Evolutionary conservation across 1,284 basidiomycete genomes (phyloP), one percentile per base, ranked within the genome.

Genomic region (Leccinum solheimii): DNA sequence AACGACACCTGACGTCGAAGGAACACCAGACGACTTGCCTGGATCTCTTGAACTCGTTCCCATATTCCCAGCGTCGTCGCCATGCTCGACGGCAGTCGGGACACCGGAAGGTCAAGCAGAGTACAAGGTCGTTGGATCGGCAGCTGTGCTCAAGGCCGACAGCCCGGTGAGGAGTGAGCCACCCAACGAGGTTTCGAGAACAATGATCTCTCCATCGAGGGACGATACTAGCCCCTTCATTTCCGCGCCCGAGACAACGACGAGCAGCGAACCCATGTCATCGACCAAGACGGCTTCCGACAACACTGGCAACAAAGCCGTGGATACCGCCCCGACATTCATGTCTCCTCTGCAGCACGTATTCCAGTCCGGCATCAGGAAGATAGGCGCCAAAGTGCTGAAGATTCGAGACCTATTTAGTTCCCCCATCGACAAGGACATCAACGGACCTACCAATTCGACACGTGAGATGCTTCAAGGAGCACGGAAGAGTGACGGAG

Each of bases 401-500:
- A 38, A 26, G 26, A 19, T 56, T 19, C 64, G 43, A 8, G 51
- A 48, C 5, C 0, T 66, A 27, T 57, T 60, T 13, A 36, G 55
- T 3, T 45, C 58, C 5, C 16, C 27, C 26, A 66, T 61, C 21
- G 30, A 54, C 49, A 23, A 40, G 30, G 26, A 52, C 0, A 34
- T 6, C 9, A 65, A 61, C 10, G 45, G 4, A 3, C 49, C 38
- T 14, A 64, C 11, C 27, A 40, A 23, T 45, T 23, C 48, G 1
- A 16, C 6, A 27, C 34, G 38, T 6, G 43, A 59, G n/a, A 26
- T 56, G 8, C 50, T 48, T 1, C 26, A 51, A 30, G 30, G 54
- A 5, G 38, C 6, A 7, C 56, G 43, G 51, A 54, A 45, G 26
- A 38, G 36, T 14, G 7, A 38, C 14, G 11, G 14, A 8, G 62